phyloP scores from a whole-genome alignment of 345 rosid genomes.

The Salix purpurea region DNA sequence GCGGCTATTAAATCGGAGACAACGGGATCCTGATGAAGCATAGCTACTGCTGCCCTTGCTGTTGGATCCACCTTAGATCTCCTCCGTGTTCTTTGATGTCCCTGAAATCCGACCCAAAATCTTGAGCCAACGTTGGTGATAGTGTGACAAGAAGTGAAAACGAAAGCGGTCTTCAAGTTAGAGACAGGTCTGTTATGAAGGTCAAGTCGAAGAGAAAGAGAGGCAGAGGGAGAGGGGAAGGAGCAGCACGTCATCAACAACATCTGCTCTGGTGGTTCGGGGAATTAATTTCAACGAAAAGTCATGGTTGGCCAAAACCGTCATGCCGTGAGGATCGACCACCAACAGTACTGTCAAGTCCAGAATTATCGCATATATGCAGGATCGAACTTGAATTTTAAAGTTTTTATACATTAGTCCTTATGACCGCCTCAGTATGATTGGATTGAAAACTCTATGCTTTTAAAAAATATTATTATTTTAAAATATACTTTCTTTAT shows the following conservation, averaged over 20 bases:
- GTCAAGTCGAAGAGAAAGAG: neutral
- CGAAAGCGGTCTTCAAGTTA: neutral
- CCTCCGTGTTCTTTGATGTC: neutral
- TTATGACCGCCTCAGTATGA: too few species aligned
- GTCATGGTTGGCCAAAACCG: neutral
- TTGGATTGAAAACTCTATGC: too few species aligned
- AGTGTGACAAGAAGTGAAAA: neutral
- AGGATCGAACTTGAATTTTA: too few species aligned
- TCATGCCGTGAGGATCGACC: neutral
- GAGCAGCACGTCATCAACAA: neutral
- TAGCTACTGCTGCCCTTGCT: conserved; percentile 19
- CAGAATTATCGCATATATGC: neutral
- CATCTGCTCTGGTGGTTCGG: neutral
- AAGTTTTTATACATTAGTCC: too few species aligned
- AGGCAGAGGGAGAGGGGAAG: neutral
- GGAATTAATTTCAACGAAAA: neutral
- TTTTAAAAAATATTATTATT: too few species aligned
- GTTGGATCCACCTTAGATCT: conserved; percentile 14
- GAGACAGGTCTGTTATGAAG: neutral
- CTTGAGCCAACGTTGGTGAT: neutral
- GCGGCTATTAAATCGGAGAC: conserved; percentile 54
- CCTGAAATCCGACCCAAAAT: conserved; percentile 4
- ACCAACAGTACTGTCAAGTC: neutral
- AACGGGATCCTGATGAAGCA: conserved; percentile 44
- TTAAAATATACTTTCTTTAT: too few species aligned